Evolutionary conservation across 1,284 basidiomycete genomes (phyloP).

Genomic region (Malassezia arunalokei): DNA sequence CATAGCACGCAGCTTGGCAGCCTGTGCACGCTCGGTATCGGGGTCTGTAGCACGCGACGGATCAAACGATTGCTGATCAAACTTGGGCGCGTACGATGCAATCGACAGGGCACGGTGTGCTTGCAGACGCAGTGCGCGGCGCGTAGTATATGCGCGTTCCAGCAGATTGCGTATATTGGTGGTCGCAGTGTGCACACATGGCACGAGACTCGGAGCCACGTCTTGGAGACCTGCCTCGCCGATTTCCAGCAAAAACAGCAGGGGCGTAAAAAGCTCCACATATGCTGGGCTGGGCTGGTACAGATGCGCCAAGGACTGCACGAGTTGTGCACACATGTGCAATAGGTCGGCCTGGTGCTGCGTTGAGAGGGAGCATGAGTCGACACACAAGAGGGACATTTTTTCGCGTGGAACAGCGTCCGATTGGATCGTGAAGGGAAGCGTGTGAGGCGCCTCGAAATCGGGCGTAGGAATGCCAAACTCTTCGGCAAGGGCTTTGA

Average conservation of each 20-base stretch:
- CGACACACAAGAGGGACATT: slow-evolving; percentile 4
- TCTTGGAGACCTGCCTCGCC: neutral
- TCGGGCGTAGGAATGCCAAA: slow-evolving; percentile 41
- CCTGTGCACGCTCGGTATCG: slow-evolving; percentile 77
- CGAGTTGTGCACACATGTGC: slow-evolving; percentile 18
- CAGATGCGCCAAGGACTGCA: slow-evolving; percentile 24
- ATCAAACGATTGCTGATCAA: slow-evolving; percentile 65
- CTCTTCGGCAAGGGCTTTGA: slow-evolving; percentile 29
- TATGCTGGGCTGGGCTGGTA: slow-evolving; percentile 33
- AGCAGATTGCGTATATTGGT: slow-evolving; percentile 52
- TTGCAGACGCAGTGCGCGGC: slow-evolving; percentile 72
- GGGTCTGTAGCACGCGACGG: slow-evolving; percentile 73
- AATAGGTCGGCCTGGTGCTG: slow-evolving; percentile 18
- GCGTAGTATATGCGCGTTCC: slow-evolving; percentile 60
- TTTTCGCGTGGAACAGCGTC: neutral
- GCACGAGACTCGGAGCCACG: slow-evolving; percentile 16
- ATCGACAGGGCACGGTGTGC: slow-evolving; percentile 94
- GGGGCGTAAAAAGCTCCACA: slow-evolving; percentile 38
- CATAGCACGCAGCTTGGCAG: slow-evolving; percentile 70
- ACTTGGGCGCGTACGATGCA: slow-evolving; percentile 81
- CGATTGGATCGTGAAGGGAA: neutral
- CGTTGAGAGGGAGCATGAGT: neutral
- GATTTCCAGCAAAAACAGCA: slow-evolving; percentile 16
- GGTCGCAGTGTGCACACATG: slow-evolving; percentile 31
- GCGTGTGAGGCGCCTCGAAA: slow-evolving; percentile 23